Conservation (phyloP, 352 stramenopile genomes). For the Phytophthora citricola region DNA sequence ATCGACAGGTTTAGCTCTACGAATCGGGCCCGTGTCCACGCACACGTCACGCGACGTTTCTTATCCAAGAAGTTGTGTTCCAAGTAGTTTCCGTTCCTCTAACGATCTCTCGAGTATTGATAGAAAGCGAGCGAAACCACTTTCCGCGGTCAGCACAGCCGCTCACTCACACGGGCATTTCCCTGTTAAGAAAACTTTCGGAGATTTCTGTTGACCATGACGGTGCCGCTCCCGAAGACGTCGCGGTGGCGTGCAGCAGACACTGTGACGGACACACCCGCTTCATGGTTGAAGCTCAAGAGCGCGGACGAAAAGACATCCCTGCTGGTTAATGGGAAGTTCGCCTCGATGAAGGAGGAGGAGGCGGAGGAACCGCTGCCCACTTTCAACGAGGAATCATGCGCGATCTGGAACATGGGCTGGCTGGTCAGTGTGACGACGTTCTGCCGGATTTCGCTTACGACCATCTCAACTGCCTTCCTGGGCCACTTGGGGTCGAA, state of each 20-base stretch:
- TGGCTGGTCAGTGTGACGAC: slow-evolving; percentile 87
- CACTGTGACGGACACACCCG: slow-evolving; percentile 1
- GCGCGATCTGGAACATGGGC: slow-evolving; percentile 82
- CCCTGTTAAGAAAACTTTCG: slow-evolving; percentile 13
- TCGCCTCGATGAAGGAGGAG: slow-evolving; percentile 26
- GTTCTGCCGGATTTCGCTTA: slow-evolving; percentile 80
- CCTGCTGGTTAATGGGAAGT: slow-evolving; percentile 16
- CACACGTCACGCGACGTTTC: slow-evolving; percentile 29
- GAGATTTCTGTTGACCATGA: slow-evolving; percentile 10
- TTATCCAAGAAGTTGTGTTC: slow-evolving; percentile 2
- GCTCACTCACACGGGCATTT: slow-evolving; percentile 24
- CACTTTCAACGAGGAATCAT: slow-evolving; percentile 58
- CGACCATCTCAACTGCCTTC: slow-evolving; percentile 81
- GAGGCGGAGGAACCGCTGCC: slow-evolving; percentile 31
- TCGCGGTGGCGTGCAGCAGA: slow-evolving; percentile 15
- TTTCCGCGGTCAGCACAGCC: neutral
- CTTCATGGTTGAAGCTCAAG: slow-evolving; percentile 12
- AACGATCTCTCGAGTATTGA: slow-evolving; percentile 10
- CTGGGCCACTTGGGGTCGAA: slow-evolving; percentile 80
- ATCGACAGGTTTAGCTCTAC: slow-evolving; percentile 16
- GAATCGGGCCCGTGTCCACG: slow-evolving; percentile 13
- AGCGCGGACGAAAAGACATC: slow-evolving; percentile 24
- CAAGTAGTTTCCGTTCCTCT: slow-evolving; percentile 14
- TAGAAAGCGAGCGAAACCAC: slow-evolving; percentile 27
- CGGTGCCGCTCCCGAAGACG: slow-evolving; percentile 24